Conservation (phyloP, 75 land plant genomes). For the Sequoiadendron giganteum region DNA sequence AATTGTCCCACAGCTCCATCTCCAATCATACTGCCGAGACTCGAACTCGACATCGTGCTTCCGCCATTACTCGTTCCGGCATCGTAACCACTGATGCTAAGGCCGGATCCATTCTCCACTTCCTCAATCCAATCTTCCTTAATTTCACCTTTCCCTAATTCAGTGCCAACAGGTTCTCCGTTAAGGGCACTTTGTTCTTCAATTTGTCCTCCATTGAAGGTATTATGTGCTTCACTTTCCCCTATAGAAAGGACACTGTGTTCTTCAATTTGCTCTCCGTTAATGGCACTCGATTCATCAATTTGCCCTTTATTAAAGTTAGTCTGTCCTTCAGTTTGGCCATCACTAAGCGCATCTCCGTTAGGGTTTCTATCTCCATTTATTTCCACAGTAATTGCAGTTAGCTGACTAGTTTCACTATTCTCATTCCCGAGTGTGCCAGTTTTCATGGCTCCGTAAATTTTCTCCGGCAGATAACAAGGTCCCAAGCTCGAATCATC, state of each 20-base stretch:
- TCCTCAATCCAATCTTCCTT: conserved; percentile 20
- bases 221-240: neutral
- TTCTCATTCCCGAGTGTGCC: neutral
- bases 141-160: neutral
- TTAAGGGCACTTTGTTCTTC: neutral
- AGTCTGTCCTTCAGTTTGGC: neutral
- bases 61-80: conserved; percentile 47
- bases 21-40: neutral
- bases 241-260: neutral
- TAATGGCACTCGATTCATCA: neutral
- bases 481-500: neutral
- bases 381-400: neutral
- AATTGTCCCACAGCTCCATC: conserved; percentile 4
- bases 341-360: neutral
- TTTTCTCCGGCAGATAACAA: conserved; percentile 12
- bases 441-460: neutral
- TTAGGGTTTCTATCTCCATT: neutral
- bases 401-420: neutral
- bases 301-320: neutral
- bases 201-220: neutral
- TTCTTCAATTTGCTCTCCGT: neutral
- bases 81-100: conserved; percentile 70
- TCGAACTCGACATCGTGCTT: conserved; percentile 20
- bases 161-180: neutral
- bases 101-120: conserved; percentile 36